Evolutionary conservation across 179 eudicot species (phyloP), one percentile per base, ranked within the genome.

Genomic region (Vitellaria paradoxa): DNA sequence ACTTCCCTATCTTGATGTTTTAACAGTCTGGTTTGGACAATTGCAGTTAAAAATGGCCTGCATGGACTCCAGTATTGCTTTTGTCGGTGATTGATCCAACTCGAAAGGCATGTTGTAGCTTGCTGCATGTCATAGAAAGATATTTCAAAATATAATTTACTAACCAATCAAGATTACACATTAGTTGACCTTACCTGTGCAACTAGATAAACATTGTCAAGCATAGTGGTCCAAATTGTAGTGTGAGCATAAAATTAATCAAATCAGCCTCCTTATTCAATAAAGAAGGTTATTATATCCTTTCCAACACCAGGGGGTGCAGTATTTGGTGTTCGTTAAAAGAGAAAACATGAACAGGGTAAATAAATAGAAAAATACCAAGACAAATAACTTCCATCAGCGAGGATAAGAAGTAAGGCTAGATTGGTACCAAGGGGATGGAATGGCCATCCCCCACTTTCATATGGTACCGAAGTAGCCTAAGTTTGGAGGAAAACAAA

Each of bases 1-100:
- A 94, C 91, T 78, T 94, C 97, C 83, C 88, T 88, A 75, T 94
- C 98, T 71, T 87, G 97, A 87, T 96, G 99, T 77, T 92, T 91
- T 66, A 96, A 84, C 81, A 92, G 76, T 77, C 97, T 15, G 97
- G 92, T 85, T 89, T 86, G 66, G 66, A 88, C 97, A 76, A 94
- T 86, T 24, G 97, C 97, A 77, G 85, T 88, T 72, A 91, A 68
- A 79, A 94, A 89, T 57, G 97, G 92, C 79, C 79, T 91, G 91
- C 93, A 96, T 89, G 66, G 97, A 86, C 74, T 89, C 93, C 85
- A 91, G 59, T 24, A 87, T 74, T 12, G 97, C 63, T 80, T 89
- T 81, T 76, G 88, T 72, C 1, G 97, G 97, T 79, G 97, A 91
- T 69, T 96, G 98, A 61, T 96, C 99, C 86, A 96, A 30, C 68